phyloP scores from a whole-genome alignment of 2,329 filamentous ascomycete species.

The Cryphonectria parasitica region DNA sequence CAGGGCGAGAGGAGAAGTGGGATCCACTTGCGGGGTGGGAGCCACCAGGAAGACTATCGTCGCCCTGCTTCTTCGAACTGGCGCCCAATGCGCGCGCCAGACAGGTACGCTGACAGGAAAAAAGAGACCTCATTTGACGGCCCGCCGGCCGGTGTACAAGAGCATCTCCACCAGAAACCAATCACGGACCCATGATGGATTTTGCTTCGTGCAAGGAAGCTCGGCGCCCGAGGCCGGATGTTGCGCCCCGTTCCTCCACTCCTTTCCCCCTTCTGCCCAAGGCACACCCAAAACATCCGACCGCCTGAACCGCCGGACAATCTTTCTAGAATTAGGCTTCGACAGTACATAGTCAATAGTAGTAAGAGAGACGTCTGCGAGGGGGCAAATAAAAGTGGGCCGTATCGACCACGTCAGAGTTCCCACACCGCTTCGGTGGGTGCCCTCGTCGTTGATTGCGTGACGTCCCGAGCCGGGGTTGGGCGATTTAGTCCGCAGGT shows the following conservation, averaged over 20 bases:
- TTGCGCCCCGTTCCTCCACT: not conserved
- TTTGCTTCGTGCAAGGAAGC: not conserved
- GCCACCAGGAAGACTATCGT: not conserved
- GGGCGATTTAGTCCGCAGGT: not conserved
- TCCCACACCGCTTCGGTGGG: constrained; percentile 12
- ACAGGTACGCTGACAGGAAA: constrained; percentile 6
- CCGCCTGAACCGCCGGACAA: constrained; percentile 5
- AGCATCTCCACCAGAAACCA: not conserved
- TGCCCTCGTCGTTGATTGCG: constrained; percentile 8
- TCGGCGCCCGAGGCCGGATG: not conserved
- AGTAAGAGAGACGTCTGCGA: not conserved
- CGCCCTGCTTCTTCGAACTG: not conserved
- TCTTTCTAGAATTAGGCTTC: not conserved
- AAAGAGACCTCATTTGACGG: constrained; percentile 7
- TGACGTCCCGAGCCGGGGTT: not conserved
- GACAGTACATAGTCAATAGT: not conserved
- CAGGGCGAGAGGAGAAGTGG: not conserved
- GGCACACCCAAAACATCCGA: not conserved
- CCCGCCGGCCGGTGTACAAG: not conserved
- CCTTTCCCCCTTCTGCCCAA: not conserved
- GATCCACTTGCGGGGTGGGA: constrained; percentile 1
- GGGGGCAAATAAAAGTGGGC: constrained; percentile 1
- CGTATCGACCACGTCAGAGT: constrained; percentile 14
- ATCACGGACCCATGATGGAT: not conserved
- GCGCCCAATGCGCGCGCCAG: constrained; percentile 3